Evolutionary conservation across 164 flowering plant genomes (phyloP).

Genomic region (Stephania cephalantha): DNA sequence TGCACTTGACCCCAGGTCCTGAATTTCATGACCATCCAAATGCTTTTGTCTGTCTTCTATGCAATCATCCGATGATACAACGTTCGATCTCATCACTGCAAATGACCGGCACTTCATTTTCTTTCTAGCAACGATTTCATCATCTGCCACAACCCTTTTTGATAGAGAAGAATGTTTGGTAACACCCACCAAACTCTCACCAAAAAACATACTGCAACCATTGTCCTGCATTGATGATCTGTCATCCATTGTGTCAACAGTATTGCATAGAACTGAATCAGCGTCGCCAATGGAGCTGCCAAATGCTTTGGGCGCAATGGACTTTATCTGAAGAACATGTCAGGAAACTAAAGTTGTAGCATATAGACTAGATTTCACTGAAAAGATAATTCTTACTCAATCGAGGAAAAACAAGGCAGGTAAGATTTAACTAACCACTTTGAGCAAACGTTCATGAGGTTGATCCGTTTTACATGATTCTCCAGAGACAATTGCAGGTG

Average conservation of each 20-base stretch:
- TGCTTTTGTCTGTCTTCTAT: conserved; percentile 41
- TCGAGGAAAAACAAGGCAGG: background rate
- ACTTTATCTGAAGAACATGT: conserved; percentile 49
- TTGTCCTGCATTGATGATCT: conserved; percentile 81
- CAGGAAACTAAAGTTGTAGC: background rate
- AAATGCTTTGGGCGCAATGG: conserved; percentile 54
- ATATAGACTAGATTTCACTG: background rate
- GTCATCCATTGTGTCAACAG: conserved; percentile 70
- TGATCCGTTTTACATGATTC: conserved; percentile 53
- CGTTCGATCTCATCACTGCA: conserved; percentile 62
- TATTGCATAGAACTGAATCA: conserved; percentile 64
- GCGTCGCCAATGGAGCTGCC: conserved; percentile 67
- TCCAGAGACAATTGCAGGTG: conserved; percentile 31
- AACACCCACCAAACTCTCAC: conserved; percentile 85
- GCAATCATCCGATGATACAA: conserved; percentile 55
- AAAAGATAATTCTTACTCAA: background rate
- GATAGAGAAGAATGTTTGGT: conserved; percentile 72
- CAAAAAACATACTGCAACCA: conserved; percentile 80
- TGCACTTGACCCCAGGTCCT: conserved; percentile 79
- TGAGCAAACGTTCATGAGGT: conserved; percentile 69
- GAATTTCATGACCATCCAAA: conserved; percentile 39
- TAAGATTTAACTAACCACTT: conserved; percentile 46
- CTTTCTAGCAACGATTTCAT: conserved; percentile 46
- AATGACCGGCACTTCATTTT: conserved; percentile 62
- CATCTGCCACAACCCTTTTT: conserved; percentile 48